phyloP scores from a whole-genome alignment of 1,139 yeast genomes.

The Kodamaea sp. region DNA sequence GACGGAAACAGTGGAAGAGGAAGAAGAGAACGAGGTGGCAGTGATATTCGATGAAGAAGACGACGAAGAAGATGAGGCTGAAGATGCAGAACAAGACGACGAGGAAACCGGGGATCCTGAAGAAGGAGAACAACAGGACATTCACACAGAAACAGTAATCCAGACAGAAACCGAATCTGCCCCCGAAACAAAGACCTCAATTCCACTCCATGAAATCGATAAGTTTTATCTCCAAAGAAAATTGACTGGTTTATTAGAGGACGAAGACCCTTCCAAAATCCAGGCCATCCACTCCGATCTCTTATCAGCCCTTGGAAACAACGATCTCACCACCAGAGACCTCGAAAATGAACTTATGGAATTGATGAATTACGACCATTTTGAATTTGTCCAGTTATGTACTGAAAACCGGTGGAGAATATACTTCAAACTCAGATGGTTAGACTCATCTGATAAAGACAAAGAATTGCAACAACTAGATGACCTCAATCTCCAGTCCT shows the following conservation, averaged over 20 bases:
- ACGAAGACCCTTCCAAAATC: slow-evolving; percentile 17
- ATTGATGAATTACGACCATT: slow-evolving; percentile 51
- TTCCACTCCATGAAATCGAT: slow-evolving; percentile 25
- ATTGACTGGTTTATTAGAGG: slow-evolving; percentile 14
- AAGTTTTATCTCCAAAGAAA: slow-evolving; percentile 26
- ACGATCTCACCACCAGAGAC: slow-evolving; percentile 32
- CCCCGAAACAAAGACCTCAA: not conserved
- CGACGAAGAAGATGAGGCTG: slow-evolving; percentile 29
- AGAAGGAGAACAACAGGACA: slow-evolving; percentile 19
- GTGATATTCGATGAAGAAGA: slow-evolving; percentile 44
- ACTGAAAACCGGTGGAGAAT: slow-evolving; percentile 54
- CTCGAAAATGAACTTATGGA: slow-evolving; percentile 56
- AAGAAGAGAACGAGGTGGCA: slow-evolving; percentile 36
- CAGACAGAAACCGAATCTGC: not conserved
- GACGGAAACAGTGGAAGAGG: slow-evolving; percentile 23
- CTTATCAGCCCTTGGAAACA: slow-evolving; percentile 18
- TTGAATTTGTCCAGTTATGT: slow-evolving; percentile 49
- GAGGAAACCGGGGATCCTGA: slow-evolving; percentile 27
- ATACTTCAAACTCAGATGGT: slow-evolving; percentile 53
- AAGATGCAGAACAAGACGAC: slow-evolving; percentile 17
- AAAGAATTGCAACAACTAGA: slow-evolving; percentile 25
- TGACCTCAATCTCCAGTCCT: slow-evolving; percentile 21
- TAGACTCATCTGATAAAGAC: slow-evolving; percentile 32
- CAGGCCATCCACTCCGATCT: slow-evolving; percentile 19
- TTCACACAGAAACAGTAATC: slow-evolving; percentile 3